Base-by-base conservation (phyloP, 169 alveolate species). In the Plasmodium adleri region DNA sequence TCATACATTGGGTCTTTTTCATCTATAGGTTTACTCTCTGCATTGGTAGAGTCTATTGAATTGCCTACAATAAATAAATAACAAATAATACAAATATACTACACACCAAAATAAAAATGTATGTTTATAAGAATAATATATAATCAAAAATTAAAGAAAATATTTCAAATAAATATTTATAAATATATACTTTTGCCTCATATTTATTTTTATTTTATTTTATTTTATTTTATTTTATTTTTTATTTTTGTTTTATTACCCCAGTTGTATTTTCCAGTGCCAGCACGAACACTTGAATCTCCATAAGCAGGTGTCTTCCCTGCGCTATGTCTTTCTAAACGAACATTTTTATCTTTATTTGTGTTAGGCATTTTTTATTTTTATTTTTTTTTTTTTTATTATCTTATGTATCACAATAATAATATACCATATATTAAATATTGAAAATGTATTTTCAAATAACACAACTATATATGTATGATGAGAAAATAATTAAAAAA, bases 1-100 rank as follows among this genome's bases (percentile, higher is more conserved):
- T 86, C 92, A 86, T 86, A 86, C 92, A 86, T 86, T 5, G 92
- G 92, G 47, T 86, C 92, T 32, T 60, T 72, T 60, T 86, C 73
- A 72, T 86, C 92, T 26, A 54, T 72, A 10, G 76, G 78, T 3
- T 86, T 72, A 68, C 13, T 24, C 12, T 86, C 76, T 15, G 59
- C n/a, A 26, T 22, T 13, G 13, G 49, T 10, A 24, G 26, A 26
- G 22, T 86, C 92, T 54, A 76, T 50, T n/a, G 63, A 71, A 45
- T 60, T 86, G 26, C 92, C 88, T 70, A 58, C 6, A 39, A 60
- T 32, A 24, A 73, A 26, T 9, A 13, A 50, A 20, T 12, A 49
- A 26, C 20, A 17, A 60, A 60, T 17, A 17, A 60, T 13, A 26
- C 5, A 17, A 17, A 13, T 9, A 60, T 10, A 60, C 70, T 2